Evolutionary conservation across 1,284 basidiomycete genomes (phyloP), one percentile per base, ranked within the genome.

Genomic region (Rhodotorula sp.): DNA sequence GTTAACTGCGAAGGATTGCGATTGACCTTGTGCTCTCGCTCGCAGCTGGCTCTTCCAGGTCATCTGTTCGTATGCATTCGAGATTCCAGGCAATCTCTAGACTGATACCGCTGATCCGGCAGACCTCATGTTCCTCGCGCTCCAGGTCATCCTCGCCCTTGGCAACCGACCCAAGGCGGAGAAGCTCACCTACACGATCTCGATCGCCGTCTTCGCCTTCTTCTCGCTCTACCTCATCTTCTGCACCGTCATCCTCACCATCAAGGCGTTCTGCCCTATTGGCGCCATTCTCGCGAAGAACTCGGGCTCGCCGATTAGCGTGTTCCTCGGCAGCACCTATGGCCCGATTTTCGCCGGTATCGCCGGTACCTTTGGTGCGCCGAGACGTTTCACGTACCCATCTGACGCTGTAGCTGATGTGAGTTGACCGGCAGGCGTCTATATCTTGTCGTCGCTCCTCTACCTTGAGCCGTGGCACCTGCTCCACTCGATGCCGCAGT

Each of bases 381-480:
- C 92, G 81, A 84, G 94, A 27, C 70, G 79, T 90, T 36, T 86
- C 91, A 0, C 94, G 90, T 2, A 86, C 22, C n/a, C 5, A 24
- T 0, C 22, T 5, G 7, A 4, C 19, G 22, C 10, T 92, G 81
- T 85, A 11, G 36, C 62, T 46, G 15, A n/a, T 29, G 17, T 39
- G 0, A 5, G 24, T 17, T 7, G 19, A 5, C 44, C 53, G 63
- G n/a, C 63, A 87, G 86, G 87, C 66, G 90, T 93, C 73, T 94
- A 93, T 82, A 84, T 95, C 71, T 78, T 91, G 44, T 87, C 92
- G 2, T 96, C 92, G 2, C 86, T 94, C 81, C 86, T 97, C 76
- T 98, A 94, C 78, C 91, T 94, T 69, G 94, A 98, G 81, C 94
- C 94, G 10, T 97, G 94, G 94, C 94, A 98, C 80, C 91, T 99